These are phyloP conservation scores for Hyparrhenia diplandra DNA, from an alignment of 176 grass and related monocot genomes.

Conservation along the genomic window DNA sequence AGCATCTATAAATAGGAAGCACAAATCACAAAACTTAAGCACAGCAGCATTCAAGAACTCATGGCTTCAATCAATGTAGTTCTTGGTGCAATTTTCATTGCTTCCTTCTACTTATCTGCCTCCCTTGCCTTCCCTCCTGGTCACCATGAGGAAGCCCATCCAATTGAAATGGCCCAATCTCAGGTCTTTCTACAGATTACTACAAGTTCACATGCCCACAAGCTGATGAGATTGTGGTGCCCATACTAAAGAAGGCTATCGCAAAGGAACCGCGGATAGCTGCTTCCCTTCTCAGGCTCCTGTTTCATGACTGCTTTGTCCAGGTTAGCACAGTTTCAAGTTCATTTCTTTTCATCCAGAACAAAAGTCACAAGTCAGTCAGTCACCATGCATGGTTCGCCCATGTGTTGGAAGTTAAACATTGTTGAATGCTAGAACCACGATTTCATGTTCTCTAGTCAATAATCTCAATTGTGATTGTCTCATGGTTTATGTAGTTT, in stretches of 20 bases:
- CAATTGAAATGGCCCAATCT: conserved; percentile 19
- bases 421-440: neutral
- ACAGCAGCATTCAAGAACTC: conserved; percentile 6
- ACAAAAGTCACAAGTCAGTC: neutral
- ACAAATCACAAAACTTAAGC: neutral
- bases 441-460: neutral
- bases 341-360: neutral
- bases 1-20: conserved; percentile 31
- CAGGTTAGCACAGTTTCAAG: conserved; percentile 42
- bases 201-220: conserved; percentile 68
- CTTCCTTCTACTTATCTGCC: conserved; percentile 34
- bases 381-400: neutral
- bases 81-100: conserved; percentile 29
- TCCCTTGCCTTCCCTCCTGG: conserved; percentile 45
- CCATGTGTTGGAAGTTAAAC: neutral
- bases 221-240: conserved; percentile 60
- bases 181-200: conserved; percentile 53
- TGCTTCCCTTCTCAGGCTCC: conserved; percentile 71
- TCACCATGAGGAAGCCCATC: conserved; percentile 40
- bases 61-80: conserved; percentile 55
- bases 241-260: conserved; percentile 60
- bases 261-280: conserved; percentile 53
- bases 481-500: neutral
- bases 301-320: conserved; percentile 82
- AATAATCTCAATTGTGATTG: neutral